Evolutionary conservation across 1,284 basidiomycete genomes (phyloP).

Genomic region (Cryptococcus depauperatus): DNA sequence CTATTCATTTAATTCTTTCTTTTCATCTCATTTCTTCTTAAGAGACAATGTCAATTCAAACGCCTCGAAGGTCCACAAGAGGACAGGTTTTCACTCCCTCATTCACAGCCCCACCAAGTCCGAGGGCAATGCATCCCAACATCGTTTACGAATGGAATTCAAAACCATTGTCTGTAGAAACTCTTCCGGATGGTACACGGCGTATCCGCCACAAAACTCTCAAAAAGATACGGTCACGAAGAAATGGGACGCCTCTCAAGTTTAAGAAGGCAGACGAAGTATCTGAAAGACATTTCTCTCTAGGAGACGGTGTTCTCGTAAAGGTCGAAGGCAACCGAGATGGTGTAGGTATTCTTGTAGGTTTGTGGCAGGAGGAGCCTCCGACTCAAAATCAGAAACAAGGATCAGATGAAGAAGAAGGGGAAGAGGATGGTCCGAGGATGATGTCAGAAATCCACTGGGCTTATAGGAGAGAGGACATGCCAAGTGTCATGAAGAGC

Average conservation of each 20-base stretch:
- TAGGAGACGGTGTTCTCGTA: constrained; percentile 43
- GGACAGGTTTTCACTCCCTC: constrained; percentile 34
- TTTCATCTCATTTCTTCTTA: not conserved
- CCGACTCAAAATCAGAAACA: constrained; percentile 4
- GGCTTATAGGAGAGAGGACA: constrained; percentile 39
- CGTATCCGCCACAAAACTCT: not conserved
- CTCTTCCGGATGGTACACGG: not conserved
- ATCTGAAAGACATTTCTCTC: constrained; percentile 29
- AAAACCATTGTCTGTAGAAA: constrained; percentile 3
- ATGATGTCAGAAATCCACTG: constrained; percentile 44
- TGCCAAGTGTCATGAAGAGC: constrained; percentile 42
- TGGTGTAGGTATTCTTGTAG: constrained; percentile 38
- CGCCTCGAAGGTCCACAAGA: constrained; percentile 36
- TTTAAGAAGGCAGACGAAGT: constrained; percentile 9
- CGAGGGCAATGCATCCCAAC: constrained; percentile 6
- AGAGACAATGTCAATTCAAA: constrained; percentile 11
- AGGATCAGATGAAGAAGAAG: constrained; percentile 10
- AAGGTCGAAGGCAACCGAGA: constrained; percentile 36
- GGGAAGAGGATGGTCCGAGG: constrained; percentile 8
- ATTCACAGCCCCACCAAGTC: constrained; percentile 9
- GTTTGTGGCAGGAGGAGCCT: constrained; percentile 31
- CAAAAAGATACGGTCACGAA: not conserved
- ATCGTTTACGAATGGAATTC: constrained; percentile 25
- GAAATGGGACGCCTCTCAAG: no score
- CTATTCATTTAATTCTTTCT: not conserved